Conservation (phyloP, 495 filamentous ascomycete genomes). For the Bathelium albidoporum region DNA sequence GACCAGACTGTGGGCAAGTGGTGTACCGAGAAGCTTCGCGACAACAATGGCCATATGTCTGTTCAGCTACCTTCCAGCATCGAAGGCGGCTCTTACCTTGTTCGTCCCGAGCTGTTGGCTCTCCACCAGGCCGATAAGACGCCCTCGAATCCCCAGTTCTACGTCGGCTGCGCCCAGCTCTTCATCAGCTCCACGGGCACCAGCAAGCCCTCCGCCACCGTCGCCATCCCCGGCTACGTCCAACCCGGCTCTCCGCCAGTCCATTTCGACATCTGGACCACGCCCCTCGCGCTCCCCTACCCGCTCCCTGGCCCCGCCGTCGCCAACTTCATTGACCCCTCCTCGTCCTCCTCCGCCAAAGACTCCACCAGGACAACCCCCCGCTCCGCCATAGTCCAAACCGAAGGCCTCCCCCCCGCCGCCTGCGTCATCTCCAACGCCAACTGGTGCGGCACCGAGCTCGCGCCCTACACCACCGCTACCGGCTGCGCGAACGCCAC, state of each 20-base stretch:
- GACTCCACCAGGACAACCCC: no score
- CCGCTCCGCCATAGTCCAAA: no score
- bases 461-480: conserved; percentile 42
- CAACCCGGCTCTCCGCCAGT: conserved; percentile 41
- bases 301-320: conserved; percentile 46
- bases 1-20: conserved; percentile 42
- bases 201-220: conserved; percentile 34
- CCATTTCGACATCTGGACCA: conserved; percentile 51
- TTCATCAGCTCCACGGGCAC: conserved; percentile 43
- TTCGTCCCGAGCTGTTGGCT: conserved; percentile 57
- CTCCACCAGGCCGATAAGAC: conserved; percentile 50
- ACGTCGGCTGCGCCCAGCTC: conserved; percentile 60
- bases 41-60: conserved; percentile 51
- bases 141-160: conserved; percentile 50
- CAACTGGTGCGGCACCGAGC: conserved; percentile 60
- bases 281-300: conserved; percentile 39
- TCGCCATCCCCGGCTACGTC: conserved; percentile 57
- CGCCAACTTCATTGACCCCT: conserved; percentile 11
- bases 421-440: conserved; percentile 52
- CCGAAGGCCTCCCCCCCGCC: conserved; percentile 37
- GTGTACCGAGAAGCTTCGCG: conserved; percentile 59
- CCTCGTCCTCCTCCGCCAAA: conserved; percentile 15
- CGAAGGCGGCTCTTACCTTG: conserved; percentile 54
- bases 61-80: conserved; percentile 50
- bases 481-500: conserved; percentile 47